These are phyloP conservation scores for Penicillium nucicola DNA, from an alignment of 495 filamentous ascomycete species.

Conservation along the genomic window DNA sequence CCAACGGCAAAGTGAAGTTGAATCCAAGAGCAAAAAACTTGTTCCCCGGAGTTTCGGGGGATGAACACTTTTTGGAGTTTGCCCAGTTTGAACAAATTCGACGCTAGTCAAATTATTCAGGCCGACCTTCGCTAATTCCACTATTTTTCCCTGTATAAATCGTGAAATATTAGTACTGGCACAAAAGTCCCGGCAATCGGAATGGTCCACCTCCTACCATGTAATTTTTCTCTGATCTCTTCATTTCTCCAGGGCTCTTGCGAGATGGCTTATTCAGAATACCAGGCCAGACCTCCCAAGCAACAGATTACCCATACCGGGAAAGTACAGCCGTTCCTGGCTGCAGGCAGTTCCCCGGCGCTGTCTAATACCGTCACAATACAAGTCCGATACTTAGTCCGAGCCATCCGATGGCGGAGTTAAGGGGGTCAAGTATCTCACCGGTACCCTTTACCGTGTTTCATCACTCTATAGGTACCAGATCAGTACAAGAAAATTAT, in stretches of 20 bases:
- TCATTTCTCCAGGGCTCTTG: too few species aligned
- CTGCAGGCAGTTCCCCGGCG: too few species aligned
- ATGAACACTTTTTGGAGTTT: neutral
- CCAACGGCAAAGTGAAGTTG: neutral
- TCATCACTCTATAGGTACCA: neutral
- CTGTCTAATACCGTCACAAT: too few species aligned
- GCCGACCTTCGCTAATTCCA: conserved; percentile 22
- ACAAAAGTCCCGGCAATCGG: neutral
- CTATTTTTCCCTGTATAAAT: neutral
- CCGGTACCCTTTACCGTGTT: neutral
- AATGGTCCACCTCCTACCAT: neutral
- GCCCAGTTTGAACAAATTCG: neutral
- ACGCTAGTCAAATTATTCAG: conserved; percentile 14
- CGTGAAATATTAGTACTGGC: too few species aligned
- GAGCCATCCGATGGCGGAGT: conserved; percentile 30
- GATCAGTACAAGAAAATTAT: conserved; percentile 13
- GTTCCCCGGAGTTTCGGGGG: too few species aligned
- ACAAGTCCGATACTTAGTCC: neutral
- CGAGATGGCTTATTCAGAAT: too few species aligned
- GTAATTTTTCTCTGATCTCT: too few species aligned
- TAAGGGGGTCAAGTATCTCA: conserved; percentile 1
- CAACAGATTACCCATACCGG: neutral
- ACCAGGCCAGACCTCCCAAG: neutral
- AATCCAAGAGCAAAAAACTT: neutral
- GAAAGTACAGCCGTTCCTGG: neutral